phyloP scores from a whole-genome alignment of 2,329 filamentous ascomycete species.

The Teratosphaeria epicoccoides region DNA sequence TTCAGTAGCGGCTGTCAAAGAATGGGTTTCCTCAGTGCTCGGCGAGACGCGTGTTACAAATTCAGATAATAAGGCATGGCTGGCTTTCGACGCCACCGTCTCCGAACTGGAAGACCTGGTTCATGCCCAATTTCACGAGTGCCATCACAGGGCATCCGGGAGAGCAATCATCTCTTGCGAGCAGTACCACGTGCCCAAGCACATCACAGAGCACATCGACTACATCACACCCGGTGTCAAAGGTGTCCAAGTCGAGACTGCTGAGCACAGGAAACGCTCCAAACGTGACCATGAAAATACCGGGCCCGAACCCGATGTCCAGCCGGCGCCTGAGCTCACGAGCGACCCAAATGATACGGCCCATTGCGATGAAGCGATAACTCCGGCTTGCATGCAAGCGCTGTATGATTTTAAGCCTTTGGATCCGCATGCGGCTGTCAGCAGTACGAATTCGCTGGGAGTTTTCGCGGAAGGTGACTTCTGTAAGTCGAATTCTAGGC shows the following conservation, averaged over 20 bases:
- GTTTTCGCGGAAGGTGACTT: constrained; percentile 36
- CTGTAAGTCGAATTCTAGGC: constrained; percentile 11
- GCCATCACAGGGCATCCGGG: constrained; percentile 14
- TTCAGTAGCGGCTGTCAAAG: constrained; percentile 13
- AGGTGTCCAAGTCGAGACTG: constrained; percentile 9
- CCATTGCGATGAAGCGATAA: constrained; percentile 13
- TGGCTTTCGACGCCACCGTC: constrained; percentile 23
- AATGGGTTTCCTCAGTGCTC: constrained; percentile 17
- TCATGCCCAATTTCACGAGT: constrained; percentile 19
- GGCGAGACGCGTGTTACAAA: constrained; percentile 16
- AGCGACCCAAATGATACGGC: constrained; percentile 6
- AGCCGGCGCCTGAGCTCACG: constrained; percentile 7
- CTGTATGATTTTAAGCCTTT: constrained; percentile 15
- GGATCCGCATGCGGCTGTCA: constrained; percentile 8
- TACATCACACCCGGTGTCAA: constrained; percentile 23
- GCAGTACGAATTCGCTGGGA: constrained; percentile 21
- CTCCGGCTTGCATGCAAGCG: constrained; percentile 16
- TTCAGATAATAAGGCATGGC: constrained; percentile 25
- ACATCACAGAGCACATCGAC: constrained; percentile 16
- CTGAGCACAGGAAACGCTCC: constrained; percentile 4
- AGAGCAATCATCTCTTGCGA: constrained; percentile 10
- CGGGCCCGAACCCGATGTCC: constrained; percentile 7
- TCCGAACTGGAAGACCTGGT: constrained; percentile 19
- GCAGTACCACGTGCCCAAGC: constrained; percentile 17
- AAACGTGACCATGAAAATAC: background rate